phyloP scores from a whole-genome alignment of 2,329 filamentous ascomycete species.

The Setomelanomma holmii region DNA sequence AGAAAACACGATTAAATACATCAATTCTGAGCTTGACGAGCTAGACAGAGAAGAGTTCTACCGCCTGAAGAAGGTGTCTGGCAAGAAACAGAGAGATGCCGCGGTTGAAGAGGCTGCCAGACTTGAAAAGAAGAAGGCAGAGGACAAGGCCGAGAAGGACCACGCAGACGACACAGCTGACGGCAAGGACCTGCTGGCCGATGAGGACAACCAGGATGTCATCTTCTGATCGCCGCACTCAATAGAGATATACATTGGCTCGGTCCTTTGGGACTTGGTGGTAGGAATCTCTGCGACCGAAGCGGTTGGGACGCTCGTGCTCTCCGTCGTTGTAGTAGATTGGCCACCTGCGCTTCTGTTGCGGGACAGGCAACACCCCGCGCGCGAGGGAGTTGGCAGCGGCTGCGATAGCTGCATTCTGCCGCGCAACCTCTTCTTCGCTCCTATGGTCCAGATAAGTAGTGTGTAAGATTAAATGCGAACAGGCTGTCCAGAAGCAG shows the following conservation, averaged over 20 bases:
- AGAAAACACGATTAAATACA: conserved; percentile 99
- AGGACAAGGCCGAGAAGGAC: conserved; percentile 22
- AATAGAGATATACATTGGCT: no score
- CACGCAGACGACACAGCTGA: conserved; percentile 47
- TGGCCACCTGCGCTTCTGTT: background rate
- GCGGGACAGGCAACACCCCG: background rate
- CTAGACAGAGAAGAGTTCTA: conserved; percentile 98
- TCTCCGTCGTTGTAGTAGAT: background rate
- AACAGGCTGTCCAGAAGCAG: conserved; percentile 11
- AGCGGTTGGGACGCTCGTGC: background rate
- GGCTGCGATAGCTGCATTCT: no score
- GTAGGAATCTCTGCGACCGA: no score
- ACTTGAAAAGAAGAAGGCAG: conserved; percentile 52
- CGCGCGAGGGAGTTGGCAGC: no score
- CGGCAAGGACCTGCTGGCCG: conserved; percentile 72
- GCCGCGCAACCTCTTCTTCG: no score
- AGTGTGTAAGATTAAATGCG: conserved; percentile 4
- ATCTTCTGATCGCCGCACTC: conserved; percentile 68
- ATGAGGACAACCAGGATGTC: conserved; percentile 81
- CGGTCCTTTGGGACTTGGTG: no score
- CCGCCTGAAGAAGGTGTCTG: conserved; percentile 89
- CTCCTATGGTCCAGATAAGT: background rate
- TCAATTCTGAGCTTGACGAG: conserved; percentile 98
- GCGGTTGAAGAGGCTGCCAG: conserved; percentile 47
- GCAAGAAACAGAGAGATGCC: conserved; percentile 66